phyloP scores from a whole-genome alignment of 352 stramenopile genomes.

The Halophytophthora batemanensis region DNA sequence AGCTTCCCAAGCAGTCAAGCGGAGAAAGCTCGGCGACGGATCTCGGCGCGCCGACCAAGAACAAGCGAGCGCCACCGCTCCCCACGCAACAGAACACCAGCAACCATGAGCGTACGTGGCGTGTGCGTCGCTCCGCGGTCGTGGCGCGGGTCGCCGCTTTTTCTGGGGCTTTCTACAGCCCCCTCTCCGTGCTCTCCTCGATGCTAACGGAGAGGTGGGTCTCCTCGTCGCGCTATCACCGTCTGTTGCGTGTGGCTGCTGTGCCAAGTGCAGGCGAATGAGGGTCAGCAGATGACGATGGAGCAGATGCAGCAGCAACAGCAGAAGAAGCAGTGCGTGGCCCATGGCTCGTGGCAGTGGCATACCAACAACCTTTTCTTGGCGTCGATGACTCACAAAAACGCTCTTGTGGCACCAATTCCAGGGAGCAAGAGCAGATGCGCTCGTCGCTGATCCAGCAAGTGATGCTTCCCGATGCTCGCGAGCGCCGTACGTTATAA shows the following conservation, averaged over 20 bases:
- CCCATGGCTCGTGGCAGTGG: not conserved
- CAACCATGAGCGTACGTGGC: no score
- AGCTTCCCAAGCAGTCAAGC: no score
- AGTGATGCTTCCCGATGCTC: slow-evolving; percentile 74
- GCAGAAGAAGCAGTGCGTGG: slow-evolving; percentile 73
- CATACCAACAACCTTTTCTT: not conserved
- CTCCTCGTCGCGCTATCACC: no score
- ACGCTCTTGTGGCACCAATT: not conserved
- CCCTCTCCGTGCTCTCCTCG: no score
- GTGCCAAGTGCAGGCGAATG: slow-evolving; percentile 4
- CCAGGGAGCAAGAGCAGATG: slow-evolving; percentile 78
- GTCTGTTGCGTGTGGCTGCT: no score
- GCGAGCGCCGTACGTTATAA: slow-evolving; percentile 66
- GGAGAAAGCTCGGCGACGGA: not conserved
- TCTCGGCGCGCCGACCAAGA: not conserved
- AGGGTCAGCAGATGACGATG: slow-evolving; percentile 50
- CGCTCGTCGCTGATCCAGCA: slow-evolving; percentile 71
- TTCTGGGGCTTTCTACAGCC: no score
- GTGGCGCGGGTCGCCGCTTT: no score
- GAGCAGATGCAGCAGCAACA: slow-evolving; percentile 86
- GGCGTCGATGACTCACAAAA: not conserved
- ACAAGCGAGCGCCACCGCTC: no score
- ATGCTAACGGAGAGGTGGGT: no score
- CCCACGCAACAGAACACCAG: no score
- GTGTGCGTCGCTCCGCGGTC: no score